Base-by-base conservation (phyloP, 805 yeast species). In the Monosporozyma siamensis region DNA sequence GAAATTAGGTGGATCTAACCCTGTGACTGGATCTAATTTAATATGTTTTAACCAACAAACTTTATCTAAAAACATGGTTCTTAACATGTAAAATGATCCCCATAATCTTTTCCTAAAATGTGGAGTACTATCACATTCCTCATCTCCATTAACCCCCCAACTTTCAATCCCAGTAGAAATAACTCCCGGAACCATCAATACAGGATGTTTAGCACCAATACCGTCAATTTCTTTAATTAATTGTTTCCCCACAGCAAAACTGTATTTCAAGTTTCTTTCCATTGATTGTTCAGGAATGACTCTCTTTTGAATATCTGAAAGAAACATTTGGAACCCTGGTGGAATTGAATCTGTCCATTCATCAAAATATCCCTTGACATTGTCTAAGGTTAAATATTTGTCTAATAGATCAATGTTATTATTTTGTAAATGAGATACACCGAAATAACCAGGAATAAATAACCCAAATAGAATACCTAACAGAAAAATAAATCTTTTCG, bases 81-180 rank as follows among this genome's bases (percentile, higher is more conserved):
- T 72, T 44, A 92, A 65, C 98, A 92, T 92, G 58, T 85, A 88
- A 68, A 88, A 89, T 0, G 96, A 86, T 0, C 98, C 98, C 98
- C 98, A 92, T 44, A 92, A 61, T 50, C 97, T 70, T 57, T 88
- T 89, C 40, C 98, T 71, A 66, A 90, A 92, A 61, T 90, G 94
- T 8, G 79, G 72, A 45, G 80, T 76, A 30, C 87, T 74, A 4
- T 95, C 92, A 60, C 98, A 92, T 6, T 80, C 92, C 2, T 68
- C 75, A 4, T 81, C 73, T 9, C 88, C 88, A 26, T 68, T 73
- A 2, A 85, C 68, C 0, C 95, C 82, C 98, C 98, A 92, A 39
- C 88, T 80, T 62, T 92, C 98, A 29, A 92, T 70, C 4, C 97
- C 97, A 0, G 97, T 89, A 24, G 95, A 84, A 42, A 86, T 85